Conservation (phyloP, 345 rosid species). For the Erodium maritimum region DNA sequence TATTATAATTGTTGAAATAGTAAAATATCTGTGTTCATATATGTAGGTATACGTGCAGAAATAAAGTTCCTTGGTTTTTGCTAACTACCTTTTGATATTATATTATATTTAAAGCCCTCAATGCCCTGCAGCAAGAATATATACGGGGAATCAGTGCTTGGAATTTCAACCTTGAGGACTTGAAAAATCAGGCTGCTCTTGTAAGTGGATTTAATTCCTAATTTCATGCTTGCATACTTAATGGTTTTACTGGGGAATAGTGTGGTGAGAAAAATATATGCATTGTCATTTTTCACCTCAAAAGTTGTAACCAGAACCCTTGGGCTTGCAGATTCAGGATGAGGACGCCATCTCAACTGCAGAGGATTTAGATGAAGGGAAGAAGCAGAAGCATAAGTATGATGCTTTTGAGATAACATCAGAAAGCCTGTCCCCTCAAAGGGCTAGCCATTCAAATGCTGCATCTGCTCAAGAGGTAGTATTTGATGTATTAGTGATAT, state of each 20-base stretch:
- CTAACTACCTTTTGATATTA: background rate
- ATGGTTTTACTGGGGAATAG: no score
- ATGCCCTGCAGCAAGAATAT: conserved; percentile 74
- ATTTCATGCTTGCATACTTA: background rate
- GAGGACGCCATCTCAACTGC: conserved; percentile 40
- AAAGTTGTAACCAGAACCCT: background rate
- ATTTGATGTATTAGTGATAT: background rate
- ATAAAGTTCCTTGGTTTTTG: background rate
- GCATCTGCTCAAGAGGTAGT: conserved; percentile 51
- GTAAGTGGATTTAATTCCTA: conserved; percentile 30
- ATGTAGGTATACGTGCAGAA: background rate
- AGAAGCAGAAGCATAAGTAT: conserved; percentile 30
- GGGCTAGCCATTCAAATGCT: conserved; percentile 32
- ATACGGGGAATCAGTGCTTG: conserved; percentile 90
- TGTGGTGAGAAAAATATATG: no score
- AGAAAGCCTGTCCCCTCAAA: conserved; percentile 30
- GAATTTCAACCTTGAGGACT: conserved; percentile 97
- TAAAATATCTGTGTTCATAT: background rate
- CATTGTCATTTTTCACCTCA: background rate
- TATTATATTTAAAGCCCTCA: background rate
- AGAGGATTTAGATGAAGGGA: conserved; percentile 32
- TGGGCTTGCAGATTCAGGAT: conserved; percentile 53
- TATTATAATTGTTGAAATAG: background rate
- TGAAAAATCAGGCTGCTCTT: conserved; percentile 84
- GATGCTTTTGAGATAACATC: conserved; percentile 26